Percentiles rank a stretch among this genome's conserved stretches.
phyloP scores from a whole-genome alignment of 73 alveolate species.

The Paramecium octaurelia region DNA sequence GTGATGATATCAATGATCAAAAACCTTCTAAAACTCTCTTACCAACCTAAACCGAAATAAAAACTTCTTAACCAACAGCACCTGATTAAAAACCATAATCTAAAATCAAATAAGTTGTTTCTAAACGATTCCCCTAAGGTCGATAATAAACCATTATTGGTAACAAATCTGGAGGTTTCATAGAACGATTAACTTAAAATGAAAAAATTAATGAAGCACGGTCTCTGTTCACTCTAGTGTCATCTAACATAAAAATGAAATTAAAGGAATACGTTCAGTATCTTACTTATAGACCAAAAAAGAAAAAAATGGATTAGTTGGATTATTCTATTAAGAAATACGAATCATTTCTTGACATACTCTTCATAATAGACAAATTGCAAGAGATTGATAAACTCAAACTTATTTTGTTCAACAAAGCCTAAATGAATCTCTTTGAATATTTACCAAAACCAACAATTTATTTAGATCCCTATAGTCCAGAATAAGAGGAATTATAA shows the following conservation, averaged over 20 bases:
- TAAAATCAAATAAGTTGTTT: background rate
- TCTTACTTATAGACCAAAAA: background rate
- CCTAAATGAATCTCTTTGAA: conserved; percentile 44
- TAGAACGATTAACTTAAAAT: background rate
- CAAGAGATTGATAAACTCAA: conserved; percentile 59
- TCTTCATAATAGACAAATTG: conserved; percentile 44
- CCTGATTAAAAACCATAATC: background rate
- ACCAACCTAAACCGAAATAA: background rate
- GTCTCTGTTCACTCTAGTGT: background rate
- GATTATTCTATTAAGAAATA: conserved; percentile 12
- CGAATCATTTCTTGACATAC: conserved; percentile 15
- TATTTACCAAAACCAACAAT: conserved; percentile 56
- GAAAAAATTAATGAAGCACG: background rate
- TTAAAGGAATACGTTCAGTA: background rate
- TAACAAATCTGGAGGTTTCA: background rate
- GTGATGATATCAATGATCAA: background rate
- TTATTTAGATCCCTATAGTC: background rate
- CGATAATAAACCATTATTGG: background rate
- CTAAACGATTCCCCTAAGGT: background rate
- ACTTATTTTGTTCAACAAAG: conserved; percentile 3
- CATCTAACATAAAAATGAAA: background rate
- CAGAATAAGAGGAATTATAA: background rate
- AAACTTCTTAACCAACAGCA: background rate
- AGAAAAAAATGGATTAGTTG: background rate
- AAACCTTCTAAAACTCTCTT: background rate